Conservation (phyloP, 1,284 basidiomycete species). For the Malassezia cuniculi region DNA sequence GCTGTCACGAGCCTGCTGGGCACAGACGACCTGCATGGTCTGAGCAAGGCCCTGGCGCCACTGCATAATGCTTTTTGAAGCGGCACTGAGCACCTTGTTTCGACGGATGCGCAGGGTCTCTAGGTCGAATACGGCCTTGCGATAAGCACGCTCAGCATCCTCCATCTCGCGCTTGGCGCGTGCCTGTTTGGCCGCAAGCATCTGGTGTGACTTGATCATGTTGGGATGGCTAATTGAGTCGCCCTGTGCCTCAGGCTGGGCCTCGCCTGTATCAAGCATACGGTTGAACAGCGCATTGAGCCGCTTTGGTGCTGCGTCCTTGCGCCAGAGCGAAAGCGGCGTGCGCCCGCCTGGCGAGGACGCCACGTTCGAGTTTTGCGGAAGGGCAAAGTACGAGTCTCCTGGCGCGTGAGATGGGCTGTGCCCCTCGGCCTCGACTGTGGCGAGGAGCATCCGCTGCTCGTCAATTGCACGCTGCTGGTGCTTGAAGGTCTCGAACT, state of each 20-base stretch:
- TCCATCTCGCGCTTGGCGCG: slow-evolving; percentile 35
- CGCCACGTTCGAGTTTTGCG: background rate
- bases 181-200: slow-evolving; percentile 29
- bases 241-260: slow-evolving; percentile 4
- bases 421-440: no score
- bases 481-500: slow-evolving; percentile 18
- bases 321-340: slow-evolving; percentile 22
- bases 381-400: slow-evolving; percentile 8
- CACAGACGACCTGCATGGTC: slow-evolving; percentile 47
- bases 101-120: slow-evolving; percentile 70
- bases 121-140: slow-evolving; percentile 78
- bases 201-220: slow-evolving; percentile 15
- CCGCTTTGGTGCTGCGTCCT: slow-evolving; percentile 38
- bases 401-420: no score
- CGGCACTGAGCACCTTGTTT: slow-evolving; percentile 68
- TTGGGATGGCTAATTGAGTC: slow-evolving; percentile 8
- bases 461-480: slow-evolving; percentile 41
- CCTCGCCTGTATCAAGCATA: slow-evolving; percentile 27
- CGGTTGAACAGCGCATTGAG: slow-evolving; percentile 34
- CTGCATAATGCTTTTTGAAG: slow-evolving; percentile 66
- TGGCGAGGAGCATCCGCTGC: slow-evolving; percentile 26
- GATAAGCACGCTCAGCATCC: slow-evolving; percentile 70
- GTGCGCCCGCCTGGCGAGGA: background rate
- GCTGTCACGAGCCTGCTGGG: slow-evolving; percentile 23
- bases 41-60: slow-evolving; percentile 64